A percentile compares a stretch with the other conserved stretches of the same genome.
Evolutionary conservation across 179 eudicot species (phyloP).

Genomic region (Beta lomatogona): DNA sequence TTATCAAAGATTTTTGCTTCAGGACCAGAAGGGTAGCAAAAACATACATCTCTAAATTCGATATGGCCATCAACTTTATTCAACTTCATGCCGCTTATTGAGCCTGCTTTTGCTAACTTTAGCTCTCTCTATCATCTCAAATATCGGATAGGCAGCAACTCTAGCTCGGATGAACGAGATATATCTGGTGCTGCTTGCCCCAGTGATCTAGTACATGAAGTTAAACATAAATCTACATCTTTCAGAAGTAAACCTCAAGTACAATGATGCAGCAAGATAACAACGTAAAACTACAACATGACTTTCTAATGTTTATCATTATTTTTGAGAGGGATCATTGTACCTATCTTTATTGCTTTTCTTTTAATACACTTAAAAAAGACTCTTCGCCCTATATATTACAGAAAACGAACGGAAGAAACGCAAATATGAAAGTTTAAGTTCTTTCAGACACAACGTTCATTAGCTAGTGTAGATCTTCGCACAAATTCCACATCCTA

Average conservation of each 20-base stretch:
- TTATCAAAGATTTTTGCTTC: slow-evolving; percentile 74
- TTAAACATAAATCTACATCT: slow-evolving; percentile 14
- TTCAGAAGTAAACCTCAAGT: neutral
- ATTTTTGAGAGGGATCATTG: neutral
- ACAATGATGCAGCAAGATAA: neutral
- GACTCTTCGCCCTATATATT: neutral
- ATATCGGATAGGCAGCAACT: slow-evolving; percentile 84
- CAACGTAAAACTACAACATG: neutral
- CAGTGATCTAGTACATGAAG: slow-evolving; percentile 62
- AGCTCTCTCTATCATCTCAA: slow-evolving; percentile 78
- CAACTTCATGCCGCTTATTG: slow-evolving; percentile 50
- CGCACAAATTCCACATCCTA: neutral
- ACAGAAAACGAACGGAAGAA: neutral
- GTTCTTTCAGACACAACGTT: neutral
- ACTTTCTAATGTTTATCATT: neutral
- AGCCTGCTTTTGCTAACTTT: slow-evolving; percentile 48
- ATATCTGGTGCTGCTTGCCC: slow-evolving; percentile 98
- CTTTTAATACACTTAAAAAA: neutral
- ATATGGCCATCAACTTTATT: slow-evolving; percentile 77
- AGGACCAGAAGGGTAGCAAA: slow-evolving; percentile 94
- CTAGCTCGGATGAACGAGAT: slow-evolving; percentile 80
- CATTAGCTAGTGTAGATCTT: neutral
- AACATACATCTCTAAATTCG: slow-evolving; percentile 64
- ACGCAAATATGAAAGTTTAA: neutral
- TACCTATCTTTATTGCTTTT: neutral